A percentile compares a stretch with the other conserved stretches of the same genome.
These are phyloP conservation scores for Euphrasia arctica DNA, from an alignment of 305 asterid species.

Conservation along the genomic window DNA sequence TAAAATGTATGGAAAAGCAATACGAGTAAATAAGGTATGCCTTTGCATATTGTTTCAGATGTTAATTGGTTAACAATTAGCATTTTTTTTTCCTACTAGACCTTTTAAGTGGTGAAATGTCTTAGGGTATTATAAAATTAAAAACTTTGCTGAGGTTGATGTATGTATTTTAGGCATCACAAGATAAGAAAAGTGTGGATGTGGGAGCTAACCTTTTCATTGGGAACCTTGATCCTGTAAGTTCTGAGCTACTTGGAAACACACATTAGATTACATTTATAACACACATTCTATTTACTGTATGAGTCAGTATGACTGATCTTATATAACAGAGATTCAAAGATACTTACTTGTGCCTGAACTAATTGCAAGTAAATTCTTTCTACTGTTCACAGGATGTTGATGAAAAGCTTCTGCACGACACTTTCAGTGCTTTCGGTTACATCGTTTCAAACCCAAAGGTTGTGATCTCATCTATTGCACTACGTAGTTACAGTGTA, in stretches of 20 bases:
- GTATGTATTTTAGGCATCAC: conserved; percentile 61
- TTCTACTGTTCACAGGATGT: conserved; percentile 66
- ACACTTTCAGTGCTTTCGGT: conserved; percentile 92
- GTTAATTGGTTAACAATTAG: conserved; percentile 1
- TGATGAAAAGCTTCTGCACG: conserved; percentile 89
- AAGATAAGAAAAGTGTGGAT: conserved; percentile 91
- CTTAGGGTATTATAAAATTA: conserved; percentile 8
- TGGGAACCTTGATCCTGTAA: conserved; percentile 95
- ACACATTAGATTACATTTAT: not conserved
- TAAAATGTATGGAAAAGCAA: conserved; percentile 81
- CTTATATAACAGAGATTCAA: not conserved
- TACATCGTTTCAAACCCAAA: conserved; percentile 93
- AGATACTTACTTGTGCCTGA: not conserved
- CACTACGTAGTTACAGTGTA: not conserved
- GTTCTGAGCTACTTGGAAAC: not conserved
- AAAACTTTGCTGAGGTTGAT: not conserved
- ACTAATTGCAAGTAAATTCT: not conserved
- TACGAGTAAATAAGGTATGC: conserved; percentile 83
- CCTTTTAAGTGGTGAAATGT: conserved; percentile 5
- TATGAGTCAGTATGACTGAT: not conserved
- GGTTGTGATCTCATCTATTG: conserved; percentile 36
- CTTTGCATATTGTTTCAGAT: conserved; percentile 13
- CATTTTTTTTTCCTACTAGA: conserved; percentile 6
- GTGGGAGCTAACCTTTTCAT: conserved; percentile 96
- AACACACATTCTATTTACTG: not conserved